These are phyloP conservation scores for Populus euphratica DNA, from an alignment of 345 rosid genomes.

Conservation along the genomic window DNA sequence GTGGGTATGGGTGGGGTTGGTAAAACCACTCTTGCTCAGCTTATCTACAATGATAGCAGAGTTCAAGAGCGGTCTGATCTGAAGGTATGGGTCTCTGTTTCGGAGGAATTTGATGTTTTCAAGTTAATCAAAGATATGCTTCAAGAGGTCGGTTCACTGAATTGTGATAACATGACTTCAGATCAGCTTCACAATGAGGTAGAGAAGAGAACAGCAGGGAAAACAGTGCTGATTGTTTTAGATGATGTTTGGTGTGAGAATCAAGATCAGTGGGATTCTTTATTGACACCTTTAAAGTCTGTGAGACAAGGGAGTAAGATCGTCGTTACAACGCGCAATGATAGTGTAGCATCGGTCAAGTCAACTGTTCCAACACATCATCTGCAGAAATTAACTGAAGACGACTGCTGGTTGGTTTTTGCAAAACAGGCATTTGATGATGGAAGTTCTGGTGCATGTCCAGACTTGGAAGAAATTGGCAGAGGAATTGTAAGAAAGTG, in stretches of 20 bases:
- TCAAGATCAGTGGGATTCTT: too few species aligned
- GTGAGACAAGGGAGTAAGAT: too few species aligned
- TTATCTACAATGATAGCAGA: background rate
- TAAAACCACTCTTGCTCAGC: background rate
- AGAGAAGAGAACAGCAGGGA: background rate
- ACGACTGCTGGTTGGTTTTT: background rate
- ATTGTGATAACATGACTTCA: background rate
- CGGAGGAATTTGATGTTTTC: background rate
- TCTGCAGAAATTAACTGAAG: background rate
- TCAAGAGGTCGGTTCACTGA: background rate
- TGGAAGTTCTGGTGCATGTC: too few species aligned
- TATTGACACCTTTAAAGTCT: too few species aligned
- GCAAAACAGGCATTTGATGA: too few species aligned
- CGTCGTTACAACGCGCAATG: background rate
- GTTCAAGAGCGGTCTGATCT: background rate
- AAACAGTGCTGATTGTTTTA: background rate
- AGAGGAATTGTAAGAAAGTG: too few species aligned
- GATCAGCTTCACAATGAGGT: background rate
- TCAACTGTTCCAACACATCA: background rate
- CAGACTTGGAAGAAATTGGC: too few species aligned
- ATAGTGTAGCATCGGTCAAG: background rate
- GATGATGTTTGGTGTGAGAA: too few species aligned
- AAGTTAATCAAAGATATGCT: background rate
- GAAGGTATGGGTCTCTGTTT: slow-evolving; percentile 9
- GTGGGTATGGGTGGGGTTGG: slow-evolving; percentile 17